Evolutionary conservation across 1,139 yeast genomes (phyloP).

Genomic region (Taphrina flavorubra): DNA sequence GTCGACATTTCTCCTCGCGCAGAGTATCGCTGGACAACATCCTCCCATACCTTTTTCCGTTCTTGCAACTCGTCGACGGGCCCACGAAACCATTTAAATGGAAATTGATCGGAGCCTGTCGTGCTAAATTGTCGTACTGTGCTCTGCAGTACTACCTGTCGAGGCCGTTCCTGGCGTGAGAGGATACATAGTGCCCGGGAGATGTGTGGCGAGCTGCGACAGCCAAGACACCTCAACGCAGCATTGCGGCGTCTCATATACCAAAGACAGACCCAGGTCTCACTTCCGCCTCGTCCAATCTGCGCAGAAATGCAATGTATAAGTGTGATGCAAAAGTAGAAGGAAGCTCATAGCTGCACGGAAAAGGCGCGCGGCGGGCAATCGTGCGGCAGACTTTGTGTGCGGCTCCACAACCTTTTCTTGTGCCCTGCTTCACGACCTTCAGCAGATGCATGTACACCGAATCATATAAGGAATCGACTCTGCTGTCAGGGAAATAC

Average conservation of each 20-base stretch:
- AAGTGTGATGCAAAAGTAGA: conserved; percentile 3
- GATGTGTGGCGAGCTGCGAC: background rate
- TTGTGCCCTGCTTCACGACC: background rate
- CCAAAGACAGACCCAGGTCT: no score
- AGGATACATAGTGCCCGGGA: background rate
- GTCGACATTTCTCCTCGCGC: conserved; percentile 12
- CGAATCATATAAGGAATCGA: no score
- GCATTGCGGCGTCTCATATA: conserved; percentile 16
- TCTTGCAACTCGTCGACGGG: conserved; percentile 10
- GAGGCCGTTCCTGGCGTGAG: conserved; percentile 2
- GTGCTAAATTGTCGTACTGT: conserved; percentile 8
- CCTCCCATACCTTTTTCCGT: conserved; percentile 10
- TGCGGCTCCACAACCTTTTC: background rate
- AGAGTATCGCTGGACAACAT: conserved; percentile 7
- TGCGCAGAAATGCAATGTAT: background rate
- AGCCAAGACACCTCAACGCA: background rate
- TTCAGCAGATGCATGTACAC: background rate
- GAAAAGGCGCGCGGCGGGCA: conserved; percentile 1
- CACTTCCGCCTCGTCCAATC: no score
- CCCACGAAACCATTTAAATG: conserved; percentile 36
- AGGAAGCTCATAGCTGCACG: background rate
- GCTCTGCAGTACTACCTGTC: background rate
- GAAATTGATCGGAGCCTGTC: background rate
- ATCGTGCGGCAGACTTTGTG: background rate
- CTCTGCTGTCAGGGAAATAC: background rate